Conservation (phyloP, 495 filamentous ascomycete genomes). For the Neurospora hispaniola region DNA sequence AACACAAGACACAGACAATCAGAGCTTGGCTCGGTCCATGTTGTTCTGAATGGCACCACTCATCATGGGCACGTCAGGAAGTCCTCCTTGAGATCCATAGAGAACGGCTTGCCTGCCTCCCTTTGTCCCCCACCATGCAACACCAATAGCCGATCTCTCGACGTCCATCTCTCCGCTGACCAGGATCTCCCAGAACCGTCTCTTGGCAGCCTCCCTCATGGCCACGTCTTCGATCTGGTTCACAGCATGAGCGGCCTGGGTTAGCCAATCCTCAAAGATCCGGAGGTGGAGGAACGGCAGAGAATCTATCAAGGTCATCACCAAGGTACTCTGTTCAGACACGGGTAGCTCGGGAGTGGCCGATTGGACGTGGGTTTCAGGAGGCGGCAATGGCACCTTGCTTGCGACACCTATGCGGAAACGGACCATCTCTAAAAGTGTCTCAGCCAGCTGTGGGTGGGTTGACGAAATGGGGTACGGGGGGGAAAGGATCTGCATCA, state of each 20-base stretch:
- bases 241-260: conserved; percentile 58
- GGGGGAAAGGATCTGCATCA: conserved; percentile 77
- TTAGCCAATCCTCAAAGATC: conserved; percentile 54
- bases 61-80: conserved; percentile 26
- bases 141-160: conserved; percentile 66
- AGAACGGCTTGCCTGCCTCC: conserved; percentile 33
- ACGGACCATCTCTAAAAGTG: conserved; percentile 70
- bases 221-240: conserved; percentile 47
- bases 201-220: conserved; percentile 55
- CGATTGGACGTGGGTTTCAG: conserved; percentile 11
- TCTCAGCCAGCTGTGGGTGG: conserved; percentile 67
- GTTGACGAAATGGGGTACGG: conserved; percentile 60
- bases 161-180: conserved; percentile 87
- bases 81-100: conserved; percentile 9
- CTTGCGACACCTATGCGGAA: conserved; percentile 53
- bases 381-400: conserved; percentile 24
- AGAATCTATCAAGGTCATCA: conserved; percentile 72
- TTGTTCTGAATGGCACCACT: conserved; percentile 29
- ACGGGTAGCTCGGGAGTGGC: conserved; percentile 23
- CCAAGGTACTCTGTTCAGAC: conserved; percentile 73
- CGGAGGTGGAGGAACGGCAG: conserved; percentile 61
- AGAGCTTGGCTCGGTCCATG: background rate
- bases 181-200: conserved; percentile 77
- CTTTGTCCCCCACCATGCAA: conserved; percentile 70
- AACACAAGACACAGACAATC: background rate